Conservation (phyloP, 1,284 basidiomycete species). For the Agaricales sp. region DNA sequence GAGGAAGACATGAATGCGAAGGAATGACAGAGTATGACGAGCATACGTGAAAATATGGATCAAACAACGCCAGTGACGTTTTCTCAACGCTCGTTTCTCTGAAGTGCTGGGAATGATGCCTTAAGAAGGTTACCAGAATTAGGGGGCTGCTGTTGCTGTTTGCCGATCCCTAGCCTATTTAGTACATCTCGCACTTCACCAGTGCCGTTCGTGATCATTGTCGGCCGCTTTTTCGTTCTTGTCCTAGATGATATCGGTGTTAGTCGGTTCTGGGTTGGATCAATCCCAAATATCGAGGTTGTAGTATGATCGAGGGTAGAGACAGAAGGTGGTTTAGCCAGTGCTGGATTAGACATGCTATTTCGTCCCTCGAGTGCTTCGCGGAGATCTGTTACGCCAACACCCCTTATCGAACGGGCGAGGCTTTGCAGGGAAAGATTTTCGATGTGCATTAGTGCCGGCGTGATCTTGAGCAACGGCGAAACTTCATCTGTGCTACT, state of each 20-base stretch:
- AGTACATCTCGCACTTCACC: conserved; percentile 73
- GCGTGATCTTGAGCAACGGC: conserved; percentile 68
- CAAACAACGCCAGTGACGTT: too few relatives aligned
- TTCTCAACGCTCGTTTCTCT: too few relatives aligned
- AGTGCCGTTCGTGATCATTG: conserved; percentile 32
- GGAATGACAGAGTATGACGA: too few relatives aligned
- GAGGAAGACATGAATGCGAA: too few relatives aligned
- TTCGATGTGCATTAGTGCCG: conserved; percentile 80
- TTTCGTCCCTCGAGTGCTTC: conserved; percentile 78
- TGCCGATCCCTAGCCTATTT: conserved; percentile 68
- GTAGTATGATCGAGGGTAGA: conserved; percentile 60
- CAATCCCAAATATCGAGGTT: conserved; percentile 36
- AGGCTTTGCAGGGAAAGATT: conserved; percentile 79
- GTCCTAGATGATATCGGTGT: conserved; percentile 43
- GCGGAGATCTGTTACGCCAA: conserved; percentile 79
- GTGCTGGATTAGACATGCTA: conserved; percentile 66
- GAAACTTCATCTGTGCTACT: conserved; percentile 53
- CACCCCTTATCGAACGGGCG: conserved; percentile 59
- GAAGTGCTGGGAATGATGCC: conserved; percentile 49
- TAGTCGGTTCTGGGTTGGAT: conserved; percentile 25
- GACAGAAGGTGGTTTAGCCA: conserved; percentile 47
- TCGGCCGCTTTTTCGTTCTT: conserved; percentile 39
- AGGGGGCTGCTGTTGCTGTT: conserved; percentile 29
- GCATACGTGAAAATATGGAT: too few relatives aligned
- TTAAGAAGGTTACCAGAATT: conserved; percentile 43